Evolutionary conservation across 1,139 yeast genomes (phyloP).

Genomic region (Zygosaccharomyces sapae): DNA sequence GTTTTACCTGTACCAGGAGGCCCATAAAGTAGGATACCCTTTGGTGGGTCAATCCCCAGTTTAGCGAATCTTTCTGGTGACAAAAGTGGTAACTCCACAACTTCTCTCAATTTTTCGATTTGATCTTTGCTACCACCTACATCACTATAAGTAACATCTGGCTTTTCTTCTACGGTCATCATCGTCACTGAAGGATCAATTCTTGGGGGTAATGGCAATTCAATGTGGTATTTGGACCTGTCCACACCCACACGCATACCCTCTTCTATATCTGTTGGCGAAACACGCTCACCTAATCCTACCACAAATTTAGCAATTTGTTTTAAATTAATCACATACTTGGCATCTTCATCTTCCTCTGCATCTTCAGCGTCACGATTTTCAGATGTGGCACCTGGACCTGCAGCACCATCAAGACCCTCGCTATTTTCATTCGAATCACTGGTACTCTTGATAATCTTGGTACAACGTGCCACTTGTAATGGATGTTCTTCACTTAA

Average conservation of each 20-base stretch:
- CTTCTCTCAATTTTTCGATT: slow-evolving; percentile 93
- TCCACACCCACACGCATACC: slow-evolving; percentile 99
- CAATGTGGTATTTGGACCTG: slow-evolving; percentile 93
- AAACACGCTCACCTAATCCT: slow-evolving; percentile 90
- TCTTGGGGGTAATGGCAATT: slow-evolving; percentile 93
- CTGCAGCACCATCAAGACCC: slow-evolving; percentile 31
- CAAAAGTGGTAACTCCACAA: slow-evolving; percentile 91
- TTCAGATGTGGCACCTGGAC: slow-evolving; percentile 12
- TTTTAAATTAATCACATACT: slow-evolving; percentile 92
- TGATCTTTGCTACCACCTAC: slow-evolving; percentile 98
- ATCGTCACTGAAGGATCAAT: slow-evolving; percentile 98
- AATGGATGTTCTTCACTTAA: slow-evolving; percentile 91
- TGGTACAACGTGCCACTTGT: slow-evolving; percentile 98
- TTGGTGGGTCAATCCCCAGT: slow-evolving; percentile 96
- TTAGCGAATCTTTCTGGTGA: slow-evolving; percentile 96
- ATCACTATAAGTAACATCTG: slow-evolving; percentile 85
- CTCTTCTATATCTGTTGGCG: slow-evolving; percentile 98
- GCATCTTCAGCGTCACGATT: slow-evolving; percentile 39
- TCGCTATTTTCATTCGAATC: slow-evolving; percentile 20
- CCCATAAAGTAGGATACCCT: slow-evolving; percentile 91
- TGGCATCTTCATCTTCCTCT: slow-evolving; percentile 77
- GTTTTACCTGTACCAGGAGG: slow-evolving; percentile 99
- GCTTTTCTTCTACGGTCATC: slow-evolving; percentile 99
- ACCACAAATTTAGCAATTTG: slow-evolving; percentile 98
- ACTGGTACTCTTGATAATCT: slow-evolving; percentile 72